phyloP scores from a whole-genome alignment of 1,284 basidiomycete genomes.

The Puccinia coronata region DNA sequence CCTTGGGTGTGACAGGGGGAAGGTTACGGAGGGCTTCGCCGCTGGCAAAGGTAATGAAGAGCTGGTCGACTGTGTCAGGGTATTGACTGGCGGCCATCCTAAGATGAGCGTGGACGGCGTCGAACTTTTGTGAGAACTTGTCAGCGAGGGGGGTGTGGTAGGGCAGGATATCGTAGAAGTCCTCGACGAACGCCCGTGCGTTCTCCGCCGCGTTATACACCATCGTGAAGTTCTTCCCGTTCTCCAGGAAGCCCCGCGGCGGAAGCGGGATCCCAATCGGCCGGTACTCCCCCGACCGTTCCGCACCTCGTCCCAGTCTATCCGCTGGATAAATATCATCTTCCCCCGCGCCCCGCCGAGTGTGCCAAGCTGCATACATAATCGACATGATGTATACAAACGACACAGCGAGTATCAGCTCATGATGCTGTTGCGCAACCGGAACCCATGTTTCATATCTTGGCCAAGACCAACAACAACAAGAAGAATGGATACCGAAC shows the following conservation, averaged over 20 bases:
- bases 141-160: conserved; percentile 49
- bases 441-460: neutral
- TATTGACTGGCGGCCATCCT: conserved; percentile 22
- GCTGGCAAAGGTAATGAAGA: conserved; percentile 54
- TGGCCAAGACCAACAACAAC: neutral
- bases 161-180: conserved; percentile 53
- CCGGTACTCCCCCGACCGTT: neutral
- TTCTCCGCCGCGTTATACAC: conserved; percentile 47
- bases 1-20: conserved; percentile 41
- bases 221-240: conserved; percentile 52
- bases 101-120: conserved; percentile 51
- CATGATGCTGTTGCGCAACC: neutral
- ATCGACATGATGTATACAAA: neutral
- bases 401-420: neutral
- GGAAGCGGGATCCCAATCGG: conserved; percentile 52
- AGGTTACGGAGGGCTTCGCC: conserved; percentile 45
- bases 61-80: conserved; percentile 49
- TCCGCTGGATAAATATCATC: conserved; percentile 53
- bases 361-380: conserved; percentile 51
- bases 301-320: conserved; percentile 49
- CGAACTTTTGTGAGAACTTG: conserved; percentile 52
- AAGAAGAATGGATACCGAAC: conserved; percentile 5
- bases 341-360: conserved; percentile 53
- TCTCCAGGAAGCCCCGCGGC: conserved; percentile 52
- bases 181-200: conserved; percentile 52